These are phyloP conservation scores for Zea luxurians DNA, from an alignment of 176 grass and related monocot genomes.

Conservation along the genomic window DNA sequence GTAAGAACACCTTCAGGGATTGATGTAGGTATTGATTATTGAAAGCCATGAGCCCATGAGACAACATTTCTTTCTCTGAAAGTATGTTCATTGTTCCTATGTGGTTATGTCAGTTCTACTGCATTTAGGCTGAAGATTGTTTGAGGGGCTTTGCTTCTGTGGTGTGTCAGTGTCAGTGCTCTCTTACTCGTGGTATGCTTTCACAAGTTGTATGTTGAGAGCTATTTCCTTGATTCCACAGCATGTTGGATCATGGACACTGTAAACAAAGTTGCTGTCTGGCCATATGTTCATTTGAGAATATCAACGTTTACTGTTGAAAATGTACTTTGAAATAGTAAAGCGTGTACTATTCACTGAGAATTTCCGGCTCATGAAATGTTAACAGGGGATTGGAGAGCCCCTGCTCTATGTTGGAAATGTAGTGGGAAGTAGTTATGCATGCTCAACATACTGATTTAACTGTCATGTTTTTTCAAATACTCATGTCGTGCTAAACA, in stretches of 20 bases:
- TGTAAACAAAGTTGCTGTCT: not conserved
- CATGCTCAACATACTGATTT: not conserved
- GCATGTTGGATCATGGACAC: not conserved
- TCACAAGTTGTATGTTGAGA: not conserved
- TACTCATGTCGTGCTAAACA: not conserved
- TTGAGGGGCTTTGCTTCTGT: not conserved
- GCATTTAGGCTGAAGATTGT: not conserved
- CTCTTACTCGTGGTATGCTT: not conserved
- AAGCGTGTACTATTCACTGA: not conserved
- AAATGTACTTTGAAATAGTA: slow-evolving; percentile 13
- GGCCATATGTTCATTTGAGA: not conserved
- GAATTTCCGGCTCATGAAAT: not conserved
- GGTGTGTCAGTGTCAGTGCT: not conserved
- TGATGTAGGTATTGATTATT: not conserved
- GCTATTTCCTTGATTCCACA: not conserved
- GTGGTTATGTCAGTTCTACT: not conserved
- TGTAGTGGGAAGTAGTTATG: slow-evolving; percentile 4
- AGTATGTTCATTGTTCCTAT: not conserved
- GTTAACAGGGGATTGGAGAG: not conserved
- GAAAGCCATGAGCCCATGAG: not conserved
- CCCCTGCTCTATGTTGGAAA: slow-evolving; percentile 3
- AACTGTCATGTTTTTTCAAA: not conserved
- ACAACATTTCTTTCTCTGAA: not conserved
- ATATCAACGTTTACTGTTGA: not conserved
- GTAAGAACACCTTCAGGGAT: not conserved